Conservation (phyloP, 768 basidiomycete genomes). For the Rhizopogon roseolus region DNA sequence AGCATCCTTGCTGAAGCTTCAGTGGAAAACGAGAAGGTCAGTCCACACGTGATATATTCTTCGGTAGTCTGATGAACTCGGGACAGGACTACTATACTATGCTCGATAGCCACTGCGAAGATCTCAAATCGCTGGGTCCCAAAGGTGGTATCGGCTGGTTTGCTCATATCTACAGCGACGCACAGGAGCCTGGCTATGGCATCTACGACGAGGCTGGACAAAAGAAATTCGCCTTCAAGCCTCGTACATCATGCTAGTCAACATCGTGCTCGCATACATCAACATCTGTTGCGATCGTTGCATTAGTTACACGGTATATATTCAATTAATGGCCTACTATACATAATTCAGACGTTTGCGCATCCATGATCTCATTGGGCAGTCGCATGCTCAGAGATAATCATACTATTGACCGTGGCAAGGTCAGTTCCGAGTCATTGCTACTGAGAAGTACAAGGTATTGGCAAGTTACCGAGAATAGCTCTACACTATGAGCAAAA, state of each 20-base stretch:
- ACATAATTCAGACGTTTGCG: neutral
- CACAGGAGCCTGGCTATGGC: conserved; percentile 65
- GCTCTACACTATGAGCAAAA: neutral
- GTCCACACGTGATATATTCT: conserved; percentile 10
- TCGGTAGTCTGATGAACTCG: conserved; percentile 1
- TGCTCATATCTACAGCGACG: conserved; percentile 72
- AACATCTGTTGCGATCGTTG: neutral
- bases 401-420: no score
- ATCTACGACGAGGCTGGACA: conserved; percentile 46
- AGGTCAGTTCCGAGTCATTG: no score
- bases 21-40: conserved; percentile 56
- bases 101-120: conserved; percentile 57
- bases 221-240: conserved; percentile 62
- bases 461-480: no score
- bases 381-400: no score
- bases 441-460: neutral
- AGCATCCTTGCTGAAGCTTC: conserved; percentile 55
- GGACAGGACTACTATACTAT: conserved; percentile 60
- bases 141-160: conserved; percentile 79
- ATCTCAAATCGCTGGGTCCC: conserved; percentile 47
- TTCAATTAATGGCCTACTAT: neutral
- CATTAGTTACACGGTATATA: neutral
- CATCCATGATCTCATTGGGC: no score
- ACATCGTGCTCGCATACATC: neutral
- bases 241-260: conserved; percentile 52